Evolutionary conservation across 305 asterid genomes (phyloP).

Genomic region (Euphrasia arctica): DNA sequence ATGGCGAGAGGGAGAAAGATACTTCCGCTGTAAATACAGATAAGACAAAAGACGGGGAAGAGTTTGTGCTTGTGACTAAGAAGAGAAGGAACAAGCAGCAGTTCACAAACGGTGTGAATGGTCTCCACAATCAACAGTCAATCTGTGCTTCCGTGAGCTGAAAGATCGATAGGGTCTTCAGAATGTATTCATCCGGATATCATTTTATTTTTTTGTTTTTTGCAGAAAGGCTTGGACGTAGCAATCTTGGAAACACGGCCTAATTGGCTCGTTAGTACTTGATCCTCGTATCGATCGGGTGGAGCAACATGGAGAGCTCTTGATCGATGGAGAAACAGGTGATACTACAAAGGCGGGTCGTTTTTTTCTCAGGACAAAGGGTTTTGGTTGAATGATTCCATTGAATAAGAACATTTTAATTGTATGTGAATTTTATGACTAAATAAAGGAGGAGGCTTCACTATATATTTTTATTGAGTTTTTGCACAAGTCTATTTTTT

Average conservation of each 20-base stretch:
- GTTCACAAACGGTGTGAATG: constrained; percentile 56
- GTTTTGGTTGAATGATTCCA: constrained; percentile 21
- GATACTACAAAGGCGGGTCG: neutral
- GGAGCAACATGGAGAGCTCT: constrained; percentile 7
- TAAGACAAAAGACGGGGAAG: constrained; percentile 72
- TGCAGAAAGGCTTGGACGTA: neutral
- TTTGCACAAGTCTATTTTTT: too few relatives aligned
- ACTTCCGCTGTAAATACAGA: constrained; percentile 37
- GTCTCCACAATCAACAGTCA: constrained; percentile 71
- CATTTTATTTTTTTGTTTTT: neutral
- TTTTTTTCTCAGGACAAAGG: too few relatives aligned
- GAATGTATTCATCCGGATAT: too few relatives aligned
- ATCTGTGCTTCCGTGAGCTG: constrained; percentile 83
- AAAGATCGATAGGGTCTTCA: constrained; percentile 29
- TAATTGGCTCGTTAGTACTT: too few relatives aligned
- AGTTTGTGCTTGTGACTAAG: constrained; percentile 85
- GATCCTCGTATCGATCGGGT: neutral
- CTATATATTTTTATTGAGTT: too few relatives aligned
- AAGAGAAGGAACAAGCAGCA: constrained; percentile 87
- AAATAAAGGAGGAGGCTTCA: too few relatives aligned
- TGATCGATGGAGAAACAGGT: neutral
- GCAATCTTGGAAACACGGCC: too few relatives aligned
- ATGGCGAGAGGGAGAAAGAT: constrained; percentile 24
- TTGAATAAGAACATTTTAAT: too few relatives aligned
- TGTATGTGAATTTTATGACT: too few relatives aligned